These are phyloP conservation scores for Simplicillium aogashimaense DNA, from an alignment of 2,329 filamentous ascomycete species.

Conservation along the genomic window DNA sequence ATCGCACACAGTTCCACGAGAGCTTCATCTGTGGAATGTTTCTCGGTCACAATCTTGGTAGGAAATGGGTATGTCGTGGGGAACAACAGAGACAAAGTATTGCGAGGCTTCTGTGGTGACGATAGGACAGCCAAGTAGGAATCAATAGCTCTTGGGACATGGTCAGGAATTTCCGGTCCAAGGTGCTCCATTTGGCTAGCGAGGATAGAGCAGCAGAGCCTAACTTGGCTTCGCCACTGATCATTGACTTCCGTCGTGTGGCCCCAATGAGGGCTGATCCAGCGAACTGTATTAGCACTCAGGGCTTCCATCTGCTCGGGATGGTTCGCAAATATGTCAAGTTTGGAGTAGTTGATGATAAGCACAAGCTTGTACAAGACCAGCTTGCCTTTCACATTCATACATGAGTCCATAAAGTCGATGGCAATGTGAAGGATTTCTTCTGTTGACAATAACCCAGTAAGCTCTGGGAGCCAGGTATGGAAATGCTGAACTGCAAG, in stretches of 20 bases:
- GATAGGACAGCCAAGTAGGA: slow-evolving; percentile 73
- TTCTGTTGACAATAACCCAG: slow-evolving; percentile 63
- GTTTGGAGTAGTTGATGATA: slow-evolving; percentile 80
- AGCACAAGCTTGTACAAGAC: slow-evolving; percentile 86
- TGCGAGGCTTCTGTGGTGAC: slow-evolving; percentile 40
- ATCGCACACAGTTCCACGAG: slow-evolving; percentile 83
- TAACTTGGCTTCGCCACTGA: slow-evolving; percentile 87
- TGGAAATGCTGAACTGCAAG: slow-evolving; percentile 94
- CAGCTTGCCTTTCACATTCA: slow-evolving; percentile 78
- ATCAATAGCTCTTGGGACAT: slow-evolving; percentile 82
- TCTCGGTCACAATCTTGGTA: slow-evolving; percentile 53
- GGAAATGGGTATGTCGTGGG: slow-evolving; percentile 86
- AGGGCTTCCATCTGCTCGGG: slow-evolving; percentile 65
- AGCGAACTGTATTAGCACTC: slow-evolving; percentile 72
- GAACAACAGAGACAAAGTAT: slow-evolving; percentile 76
- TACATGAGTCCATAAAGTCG: slow-evolving; percentile 88
- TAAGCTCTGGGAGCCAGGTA: slow-evolving; percentile 89
- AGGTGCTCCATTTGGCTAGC: slow-evolving; percentile 75
- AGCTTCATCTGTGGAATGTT: slow-evolving; percentile 66
- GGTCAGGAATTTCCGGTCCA: slow-evolving; percentile 73
- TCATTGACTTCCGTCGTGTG: slow-evolving; percentile 61
- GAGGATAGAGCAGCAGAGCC: slow-evolving; percentile 85
- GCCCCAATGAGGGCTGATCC: slow-evolving; percentile 94
- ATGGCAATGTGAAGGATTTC: slow-evolving; percentile 88
- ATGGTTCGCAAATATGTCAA: slow-evolving; percentile 66